These are phyloP conservation scores for Didymella segeticola DNA, from an alignment of 2,329 filamentous ascomycete genomes.

Conservation along the genomic window DNA sequence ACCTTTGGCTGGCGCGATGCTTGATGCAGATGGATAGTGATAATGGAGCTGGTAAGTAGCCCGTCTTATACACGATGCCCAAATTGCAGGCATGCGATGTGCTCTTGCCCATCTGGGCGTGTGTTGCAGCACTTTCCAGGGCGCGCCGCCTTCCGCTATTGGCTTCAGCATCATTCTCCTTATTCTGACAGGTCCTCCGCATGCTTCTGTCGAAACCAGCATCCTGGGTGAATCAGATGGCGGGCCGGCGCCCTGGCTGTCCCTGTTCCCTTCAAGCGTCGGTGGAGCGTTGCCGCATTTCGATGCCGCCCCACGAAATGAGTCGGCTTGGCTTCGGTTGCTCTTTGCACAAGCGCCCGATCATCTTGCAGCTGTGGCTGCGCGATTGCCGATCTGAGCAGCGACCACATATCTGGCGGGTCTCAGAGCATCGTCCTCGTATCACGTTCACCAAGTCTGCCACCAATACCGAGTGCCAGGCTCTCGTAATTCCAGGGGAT, in stretches of 20 bases:
- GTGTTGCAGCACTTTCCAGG: constrained; percentile 40
- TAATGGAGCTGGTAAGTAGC: constrained; percentile 33
- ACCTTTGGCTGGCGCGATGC: constrained; percentile 31
- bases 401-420: constrained; percentile 23
- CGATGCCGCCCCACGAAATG: constrained; percentile 21
- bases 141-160: constrained; percentile 44
- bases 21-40: constrained; percentile 34
- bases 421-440: constrained; percentile 29
- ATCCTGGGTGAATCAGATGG: constrained; percentile 37
- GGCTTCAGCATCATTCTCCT: constrained; percentile 40
- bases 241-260: constrained; percentile 22
- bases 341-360: constrained; percentile 25
- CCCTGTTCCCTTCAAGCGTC: constrained; percentile 26
- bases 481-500: constrained; percentile 21
- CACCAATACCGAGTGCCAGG: constrained; percentile 34
- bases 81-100: constrained; percentile 23
- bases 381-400: constrained; percentile 41
- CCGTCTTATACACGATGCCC: constrained; percentile 45
- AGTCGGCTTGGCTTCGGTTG: constrained; percentile 25
- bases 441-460: constrained; percentile 23
- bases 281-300: constrained; percentile 19
- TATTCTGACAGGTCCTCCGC: constrained; percentile 32
- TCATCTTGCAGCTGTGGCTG: constrained; percentile 29
- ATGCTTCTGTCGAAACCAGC: constrained; percentile 34
- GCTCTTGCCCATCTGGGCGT: constrained; percentile 43